A percentile compares a stretch with the other conserved stretches of the same genome.
Evolutionary conservation across 208 protist genomes (phyloP).

Genomic region (Trypanosoma cruzi): DNA sequence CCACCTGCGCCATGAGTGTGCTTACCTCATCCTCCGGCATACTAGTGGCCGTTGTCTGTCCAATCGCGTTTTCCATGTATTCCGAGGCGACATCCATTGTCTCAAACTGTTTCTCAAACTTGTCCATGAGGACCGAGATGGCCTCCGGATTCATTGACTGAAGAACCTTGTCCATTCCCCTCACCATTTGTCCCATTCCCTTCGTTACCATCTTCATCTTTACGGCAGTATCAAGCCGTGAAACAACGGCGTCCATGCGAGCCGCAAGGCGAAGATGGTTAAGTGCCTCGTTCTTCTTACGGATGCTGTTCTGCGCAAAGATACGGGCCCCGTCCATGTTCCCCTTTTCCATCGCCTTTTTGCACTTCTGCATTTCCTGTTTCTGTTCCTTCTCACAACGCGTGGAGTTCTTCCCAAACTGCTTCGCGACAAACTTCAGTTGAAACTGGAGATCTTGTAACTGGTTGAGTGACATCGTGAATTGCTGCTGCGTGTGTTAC

Average conservation of each 20-base stretch:
- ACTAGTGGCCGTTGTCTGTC: conserved; percentile 83
- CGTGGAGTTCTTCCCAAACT: conserved; percentile 88
- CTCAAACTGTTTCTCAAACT: conserved; percentile 98
- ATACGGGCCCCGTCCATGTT: conserved; percentile 98
- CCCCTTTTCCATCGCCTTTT: conserved; percentile 96
- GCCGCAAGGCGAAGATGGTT: conserved; percentile 96
- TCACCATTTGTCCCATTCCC: conserved; percentile 95
- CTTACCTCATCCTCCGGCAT: conserved; percentile 94
- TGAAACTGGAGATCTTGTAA: conserved; percentile 95
- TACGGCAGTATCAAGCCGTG: conserved; percentile 95
- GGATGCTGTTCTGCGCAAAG: conserved; percentile 98
- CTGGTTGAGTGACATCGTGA: conserved; percentile 73
- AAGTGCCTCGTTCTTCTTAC: conserved; percentile 97
- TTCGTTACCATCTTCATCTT: conserved; percentile 95
- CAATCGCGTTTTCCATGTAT: conserved; percentile 96
- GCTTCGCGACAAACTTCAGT: conserved; percentile 96
- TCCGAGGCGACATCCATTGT: conserved; percentile 94
- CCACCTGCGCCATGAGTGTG: conserved; percentile 93
- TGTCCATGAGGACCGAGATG: conserved; percentile 95
- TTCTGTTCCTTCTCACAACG: conserved; percentile 95
- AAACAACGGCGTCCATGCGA: conserved; percentile 96
- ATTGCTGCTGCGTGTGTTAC: neutral
- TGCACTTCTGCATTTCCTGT: conserved; percentile 92
- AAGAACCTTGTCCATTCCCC: conserved; percentile 95
- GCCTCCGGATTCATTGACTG: conserved; percentile 93